phyloP scores from a whole-genome alignment of 345 rosid species.

The Populus nigra region DNA sequence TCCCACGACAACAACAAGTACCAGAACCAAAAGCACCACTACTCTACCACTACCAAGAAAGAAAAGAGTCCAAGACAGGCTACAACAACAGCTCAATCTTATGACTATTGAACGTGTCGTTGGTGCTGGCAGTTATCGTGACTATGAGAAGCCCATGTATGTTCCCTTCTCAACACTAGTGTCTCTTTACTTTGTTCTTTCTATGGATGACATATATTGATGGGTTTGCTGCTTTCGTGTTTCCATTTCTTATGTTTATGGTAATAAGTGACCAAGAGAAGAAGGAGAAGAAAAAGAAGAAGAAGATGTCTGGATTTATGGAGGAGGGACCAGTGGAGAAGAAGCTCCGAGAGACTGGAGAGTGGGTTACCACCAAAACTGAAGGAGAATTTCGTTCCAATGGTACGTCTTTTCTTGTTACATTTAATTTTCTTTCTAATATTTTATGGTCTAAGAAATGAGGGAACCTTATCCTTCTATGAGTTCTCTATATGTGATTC shows the following conservation, averaged over 20 bases:
- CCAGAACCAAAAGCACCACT: background rate
- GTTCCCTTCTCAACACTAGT: background rate
- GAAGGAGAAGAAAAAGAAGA: slow-evolving; percentile 28
- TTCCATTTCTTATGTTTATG: background rate
- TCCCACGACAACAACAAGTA: background rate
- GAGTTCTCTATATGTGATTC: background rate
- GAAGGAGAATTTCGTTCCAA: slow-evolving; percentile 53
- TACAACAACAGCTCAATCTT: slow-evolving; percentile 37
- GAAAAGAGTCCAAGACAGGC: background rate
- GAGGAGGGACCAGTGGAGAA: slow-evolving; percentile 59
- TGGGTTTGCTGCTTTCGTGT: background rate
- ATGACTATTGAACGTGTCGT: slow-evolving; percentile 70
- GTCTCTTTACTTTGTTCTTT: background rate
- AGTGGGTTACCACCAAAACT: slow-evolving; percentile 44
- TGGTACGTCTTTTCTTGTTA: slow-evolving; percentile 31
- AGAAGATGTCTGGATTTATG: slow-evolving; percentile 39
- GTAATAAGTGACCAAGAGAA: slow-evolving; percentile 42
- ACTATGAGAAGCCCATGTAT: slow-evolving; percentile 48
- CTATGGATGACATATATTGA: background rate
- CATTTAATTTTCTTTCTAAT: background rate
- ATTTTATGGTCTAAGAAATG: slow-evolving; percentile 3
- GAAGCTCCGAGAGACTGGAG: slow-evolving; percentile 71
- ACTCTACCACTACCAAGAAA: background rate
- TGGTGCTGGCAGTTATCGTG: slow-evolving; percentile 78
- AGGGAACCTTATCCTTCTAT: background rate